Conservation (phyloP, 495 filamentous ascomycete species). For the Xylaria cubensis region DNA sequence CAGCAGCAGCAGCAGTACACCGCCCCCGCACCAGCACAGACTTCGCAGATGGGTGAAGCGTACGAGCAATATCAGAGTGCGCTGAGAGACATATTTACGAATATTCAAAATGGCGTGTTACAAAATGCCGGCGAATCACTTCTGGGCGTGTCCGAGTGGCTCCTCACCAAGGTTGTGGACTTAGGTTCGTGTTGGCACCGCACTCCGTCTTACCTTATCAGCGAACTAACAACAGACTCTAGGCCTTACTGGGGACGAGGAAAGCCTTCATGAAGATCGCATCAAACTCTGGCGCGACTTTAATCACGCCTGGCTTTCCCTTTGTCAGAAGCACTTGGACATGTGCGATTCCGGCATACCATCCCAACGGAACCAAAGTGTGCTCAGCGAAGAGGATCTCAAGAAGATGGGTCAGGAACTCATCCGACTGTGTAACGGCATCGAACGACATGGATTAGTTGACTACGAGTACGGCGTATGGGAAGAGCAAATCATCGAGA, state of each 20-base stretch:
- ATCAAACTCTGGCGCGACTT: conserved; percentile 92
- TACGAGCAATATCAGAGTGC: conserved; percentile 76
- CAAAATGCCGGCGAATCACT: conserved; percentile 75
- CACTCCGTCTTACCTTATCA: conserved; percentile 27
- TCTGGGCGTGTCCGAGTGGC: conserved; percentile 81
- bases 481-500: conserved; percentile 88
- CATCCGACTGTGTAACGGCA: conserved; percentile 78
- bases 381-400: conserved; percentile 72
- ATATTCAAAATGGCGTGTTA: conserved; percentile 75
- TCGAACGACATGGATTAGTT: conserved; percentile 89
- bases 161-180: conserved; percentile 79
- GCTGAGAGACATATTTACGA: conserved; percentile 76
- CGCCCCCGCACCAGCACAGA: conserved; percentile 7
- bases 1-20: conserved; percentile 28
- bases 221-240: conserved; percentile 32
- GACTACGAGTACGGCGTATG: conserved; percentile 97
- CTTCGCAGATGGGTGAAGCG: conserved; percentile 62
- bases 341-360: conserved; percentile 68
- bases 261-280: conserved; percentile 69
- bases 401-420: conserved; percentile 83
- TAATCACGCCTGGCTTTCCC: conserved; percentile 90
- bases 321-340: conserved; percentile 88
- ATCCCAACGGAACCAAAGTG: conserved; percentile 64
- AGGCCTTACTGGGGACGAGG: conserved; percentile 70
- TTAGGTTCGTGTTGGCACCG: conserved; percentile 70